Percentiles rank a stretch among this genome's conserved stretches.
phyloP scores from a whole-genome alignment of 2,329 filamentous ascomycete genomes.

The Colletotrichum costaricense region DNA sequence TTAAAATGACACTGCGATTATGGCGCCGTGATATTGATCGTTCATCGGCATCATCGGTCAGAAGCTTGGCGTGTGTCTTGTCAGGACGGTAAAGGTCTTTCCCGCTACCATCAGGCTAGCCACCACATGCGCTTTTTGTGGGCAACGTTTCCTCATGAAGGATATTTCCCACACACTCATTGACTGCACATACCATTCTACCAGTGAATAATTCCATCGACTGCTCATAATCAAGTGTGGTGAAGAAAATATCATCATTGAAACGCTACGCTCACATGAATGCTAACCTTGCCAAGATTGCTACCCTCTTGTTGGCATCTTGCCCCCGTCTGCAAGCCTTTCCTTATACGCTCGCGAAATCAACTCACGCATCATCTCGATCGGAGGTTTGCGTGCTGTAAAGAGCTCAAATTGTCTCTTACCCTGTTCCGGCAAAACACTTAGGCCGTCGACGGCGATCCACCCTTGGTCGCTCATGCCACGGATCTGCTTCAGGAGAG shows the following conservation, averaged over 20 bases:
- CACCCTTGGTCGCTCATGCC: conserved; percentile 70
- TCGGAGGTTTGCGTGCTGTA: conserved; percentile 76
- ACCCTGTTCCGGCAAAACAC: conserved; percentile 81
- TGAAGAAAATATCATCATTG: not conserved
- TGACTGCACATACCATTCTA: not conserved
- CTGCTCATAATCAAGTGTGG: not conserved
- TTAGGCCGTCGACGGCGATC: conserved; percentile 81
- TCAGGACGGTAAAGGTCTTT: conserved; percentile 3
- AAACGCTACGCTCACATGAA: not conserved
- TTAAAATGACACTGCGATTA: no score
- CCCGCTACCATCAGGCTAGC: not conserved
- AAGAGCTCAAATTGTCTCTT: conserved; percentile 86
- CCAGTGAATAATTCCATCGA: not conserved
- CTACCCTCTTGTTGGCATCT: not conserved
- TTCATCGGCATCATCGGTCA: not conserved
- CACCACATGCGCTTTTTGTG: not conserved
- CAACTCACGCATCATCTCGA: conserved; percentile 76
- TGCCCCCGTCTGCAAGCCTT: conserved; percentile 41
- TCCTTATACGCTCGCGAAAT: conserved; percentile 59
- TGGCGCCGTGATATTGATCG: not conserved
- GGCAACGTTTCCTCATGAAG: not conserved
- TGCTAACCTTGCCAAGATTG: not conserved
- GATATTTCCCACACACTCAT: not conserved
- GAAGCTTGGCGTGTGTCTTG: not conserved
- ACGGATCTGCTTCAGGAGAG: conserved; percentile 75